Base-by-base conservation (phyloP, 352 stramenopile genomes). In the Pythium biforme region DNA sequence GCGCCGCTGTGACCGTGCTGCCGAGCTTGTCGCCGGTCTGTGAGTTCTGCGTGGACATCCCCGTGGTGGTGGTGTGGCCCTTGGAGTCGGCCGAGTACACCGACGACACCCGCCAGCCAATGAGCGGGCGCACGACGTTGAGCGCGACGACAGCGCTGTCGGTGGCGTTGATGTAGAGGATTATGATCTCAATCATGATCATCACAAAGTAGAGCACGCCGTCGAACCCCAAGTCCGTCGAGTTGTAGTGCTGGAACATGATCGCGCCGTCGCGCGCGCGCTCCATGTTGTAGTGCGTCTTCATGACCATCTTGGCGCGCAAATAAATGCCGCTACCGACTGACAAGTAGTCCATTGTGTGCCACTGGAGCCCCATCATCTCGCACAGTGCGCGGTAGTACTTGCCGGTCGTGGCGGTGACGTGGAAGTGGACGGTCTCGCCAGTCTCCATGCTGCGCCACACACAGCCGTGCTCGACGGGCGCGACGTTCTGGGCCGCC, bases 171-270 rank as follows among this genome's bases (percentile, higher is more conserved):
- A 72, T 72, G n/a, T 53, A 43, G 31, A 65, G 33, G 22, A 73
- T 69, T 3, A 46, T 23, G 9, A 73, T 23, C 47, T 73, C 31
- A 10, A 59, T 55, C 11, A 66, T 48, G 11, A 73, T 31, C 55
- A 73, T 58, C 1, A 63, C 10, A 45, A 63, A 55, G 50, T 69
- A 73, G 7, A 73, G 49, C 31, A 73, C 39, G 4, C 66, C 66
- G 4, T 68, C 61, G 19, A 73, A 50, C 14, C 60, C 55, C 9
- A 73, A 27, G 22, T 73, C 55, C 2, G 56, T 55, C 37, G 25
- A 20, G 43, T 64, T 50, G 20, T 46, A 54, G 23, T 66, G 60
- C 9, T 33, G 19, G 23, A 64, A 56, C 8, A 37, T 4, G 6
- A 22, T n/a, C 25, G 46, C 19, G 11, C 49, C 48, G 20, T 65